Percentiles rank a stretch among this genome's conserved stretches.
These are phyloP conservation scores for Trichophyton schoenleinii DNA, from an alignment of 2,329 filamentous ascomycete species.

Conservation along the genomic window DNA sequence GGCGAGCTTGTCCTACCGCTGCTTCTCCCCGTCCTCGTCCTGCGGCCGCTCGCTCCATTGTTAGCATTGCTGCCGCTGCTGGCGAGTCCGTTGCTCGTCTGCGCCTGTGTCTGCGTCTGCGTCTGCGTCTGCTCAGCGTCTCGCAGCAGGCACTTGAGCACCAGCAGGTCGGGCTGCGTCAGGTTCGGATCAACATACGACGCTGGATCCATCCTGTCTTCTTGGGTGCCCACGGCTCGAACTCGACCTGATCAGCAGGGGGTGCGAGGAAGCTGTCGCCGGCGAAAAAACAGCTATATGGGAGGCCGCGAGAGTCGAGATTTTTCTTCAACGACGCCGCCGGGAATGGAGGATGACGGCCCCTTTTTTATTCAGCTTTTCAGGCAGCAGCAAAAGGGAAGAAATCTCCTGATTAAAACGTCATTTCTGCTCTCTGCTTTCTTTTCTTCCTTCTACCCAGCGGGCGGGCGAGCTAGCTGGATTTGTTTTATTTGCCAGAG, in stretches of 20 bases:
- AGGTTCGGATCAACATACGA: conserved; percentile 8
- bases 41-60: neutral
- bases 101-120: neutral
- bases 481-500: too few species aligned
- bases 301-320: neutral
- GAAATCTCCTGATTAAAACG: neutral
- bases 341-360: neutral
- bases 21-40: neutral
- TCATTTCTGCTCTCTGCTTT: neutral
- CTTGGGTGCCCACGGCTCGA: neutral
- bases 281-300: neutral
- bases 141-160: conserved; percentile 7
- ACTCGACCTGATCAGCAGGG: neutral
- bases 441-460: neutral
- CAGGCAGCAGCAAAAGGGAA: neutral
- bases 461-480: too few species aligned
- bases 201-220: neutral
- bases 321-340: too few species aligned
- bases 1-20: neutral
- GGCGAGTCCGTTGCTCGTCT: neutral
- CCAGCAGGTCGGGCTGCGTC: conserved; percentile 6
- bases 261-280: neutral
- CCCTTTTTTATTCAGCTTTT: neutral
- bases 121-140: neutral
- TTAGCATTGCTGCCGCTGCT: neutral